These are phyloP conservation scores for Tylopilus vinaceipallidus DNA, from an alignment of 768 basidiomycete genomes.

Conservation along the genomic window DNA sequence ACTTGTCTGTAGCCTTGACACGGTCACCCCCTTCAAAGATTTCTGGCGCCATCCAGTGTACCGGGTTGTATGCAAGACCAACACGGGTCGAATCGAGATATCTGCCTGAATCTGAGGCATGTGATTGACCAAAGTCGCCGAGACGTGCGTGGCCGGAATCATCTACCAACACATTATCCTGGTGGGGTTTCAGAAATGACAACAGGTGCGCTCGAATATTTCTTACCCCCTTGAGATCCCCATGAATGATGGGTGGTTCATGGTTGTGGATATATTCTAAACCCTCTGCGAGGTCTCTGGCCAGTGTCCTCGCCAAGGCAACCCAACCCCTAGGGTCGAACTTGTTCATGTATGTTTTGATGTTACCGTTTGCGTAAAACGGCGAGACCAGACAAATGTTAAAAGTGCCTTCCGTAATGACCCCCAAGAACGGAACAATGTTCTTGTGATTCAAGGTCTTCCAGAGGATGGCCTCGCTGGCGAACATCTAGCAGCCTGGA, in stretches of 20 bases:
- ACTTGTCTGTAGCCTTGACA: slow-evolving; percentile 10
- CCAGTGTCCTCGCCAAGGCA: slow-evolving; percentile 7
- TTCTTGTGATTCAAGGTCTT: slow-evolving; percentile 24
- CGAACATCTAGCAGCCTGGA: slow-evolving; percentile 15
- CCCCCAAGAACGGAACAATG: slow-evolving; percentile 27
- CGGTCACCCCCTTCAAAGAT: slow-evolving; percentile 6
- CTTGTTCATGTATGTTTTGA: slow-evolving; percentile 8
- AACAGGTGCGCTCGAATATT: background rate
- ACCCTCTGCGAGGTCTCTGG: slow-evolving; percentile 18
- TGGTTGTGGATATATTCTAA: slow-evolving; percentile 24
- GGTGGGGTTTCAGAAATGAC: background rate
- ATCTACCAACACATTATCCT: slow-evolving; percentile 28
- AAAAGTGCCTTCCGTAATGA: slow-evolving; percentile 3
- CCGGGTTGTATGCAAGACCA: slow-evolving; percentile 9
- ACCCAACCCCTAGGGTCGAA: background rate
- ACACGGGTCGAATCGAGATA: slow-evolving; percentile 25
- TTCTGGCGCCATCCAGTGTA: slow-evolving; percentile 30
- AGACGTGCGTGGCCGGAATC: slow-evolving; percentile 14
- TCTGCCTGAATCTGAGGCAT: slow-evolving; percentile 21
- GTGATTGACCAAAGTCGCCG: slow-evolving; percentile 29
- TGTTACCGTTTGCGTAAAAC: slow-evolving; percentile 22
- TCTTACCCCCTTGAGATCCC: slow-evolving; percentile 40
- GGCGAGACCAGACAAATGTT: slow-evolving; percentile 24
- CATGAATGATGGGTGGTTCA: slow-evolving; percentile 35
- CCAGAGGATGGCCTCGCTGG: slow-evolving; percentile 31